These are phyloP conservation scores for Inga leiocalycina DNA, from an alignment of 306 rosid species.

Conservation along the genomic window DNA sequence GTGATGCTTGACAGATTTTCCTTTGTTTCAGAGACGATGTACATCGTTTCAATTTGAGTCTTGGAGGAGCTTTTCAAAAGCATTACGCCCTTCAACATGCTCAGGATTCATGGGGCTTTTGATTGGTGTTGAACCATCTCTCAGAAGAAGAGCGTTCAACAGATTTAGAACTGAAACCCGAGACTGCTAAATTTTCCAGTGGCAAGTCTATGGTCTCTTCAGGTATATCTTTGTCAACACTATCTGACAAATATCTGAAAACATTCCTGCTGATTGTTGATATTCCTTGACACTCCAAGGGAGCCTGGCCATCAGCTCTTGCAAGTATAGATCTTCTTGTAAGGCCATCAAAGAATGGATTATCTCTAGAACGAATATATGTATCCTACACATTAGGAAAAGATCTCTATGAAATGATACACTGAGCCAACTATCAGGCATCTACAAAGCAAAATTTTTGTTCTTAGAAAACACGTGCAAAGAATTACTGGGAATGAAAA, in stretches of 20 bases:
- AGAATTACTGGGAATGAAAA: background rate
- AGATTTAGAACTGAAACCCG: constrained; percentile 41
- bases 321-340: constrained; percentile 36
- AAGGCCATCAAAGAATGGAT: constrained; percentile 50
- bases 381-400: constrained; percentile 42
- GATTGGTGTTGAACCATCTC: constrained; percentile 41
- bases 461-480: background rate
- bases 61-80: constrained; percentile 20
- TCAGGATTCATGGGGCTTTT: constrained; percentile 38
- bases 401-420: background rate
- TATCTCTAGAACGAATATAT: constrained; percentile 46
- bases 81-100: constrained; percentile 29
- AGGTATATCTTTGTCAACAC: constrained; percentile 34
- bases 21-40: constrained; percentile 47
- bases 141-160: constrained; percentile 44
- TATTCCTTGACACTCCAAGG: constrained; percentile 3
- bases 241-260: constrained; percentile 41
- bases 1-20: constrained; percentile 49
- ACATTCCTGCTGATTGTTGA: constrained; percentile 12
- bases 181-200: constrained; percentile 35
- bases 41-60: constrained; percentile 46
- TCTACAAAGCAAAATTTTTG: background rate
- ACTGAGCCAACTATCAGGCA: background rate
- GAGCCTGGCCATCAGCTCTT: constrained; percentile 30
- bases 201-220: constrained; percentile 31